Percentiles rank a stretch among this genome's conserved stretches.
These are phyloP conservation scores for Eutrema heterophyllum DNA, from an alignment of 345 rosid genomes.

Conservation along the genomic window DNA sequence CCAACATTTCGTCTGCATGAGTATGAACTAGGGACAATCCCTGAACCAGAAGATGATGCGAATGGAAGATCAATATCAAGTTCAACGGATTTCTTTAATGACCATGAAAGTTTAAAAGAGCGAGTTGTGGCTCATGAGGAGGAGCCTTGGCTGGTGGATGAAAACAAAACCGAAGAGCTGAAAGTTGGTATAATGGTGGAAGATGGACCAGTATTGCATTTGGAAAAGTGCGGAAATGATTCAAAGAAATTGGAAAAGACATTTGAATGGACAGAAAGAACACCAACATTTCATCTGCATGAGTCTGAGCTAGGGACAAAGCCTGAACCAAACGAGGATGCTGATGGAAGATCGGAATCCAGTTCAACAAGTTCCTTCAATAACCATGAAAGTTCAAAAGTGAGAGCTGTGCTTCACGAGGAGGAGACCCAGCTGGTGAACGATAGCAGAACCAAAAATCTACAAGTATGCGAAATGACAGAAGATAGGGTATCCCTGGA, in stretches of 20 bases:
- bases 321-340: constrained; percentile 1
- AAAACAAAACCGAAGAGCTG: not conserved
- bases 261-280: constrained; percentile 5
- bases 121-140: not conserved
- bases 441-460: not conserved
- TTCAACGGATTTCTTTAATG: not conserved
- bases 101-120: constrained; percentile 1
- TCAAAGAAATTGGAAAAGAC: not conserved
- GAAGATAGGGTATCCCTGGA: not conserved
- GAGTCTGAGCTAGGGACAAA: constrained; percentile 4
- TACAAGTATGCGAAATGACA: not conserved
- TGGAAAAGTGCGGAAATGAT: not conserved
- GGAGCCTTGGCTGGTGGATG: constrained; percentile 13
- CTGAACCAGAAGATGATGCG: not conserved
- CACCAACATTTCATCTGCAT: constrained; percentile 8
- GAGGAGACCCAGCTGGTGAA: not conserved
- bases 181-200: not conserved
- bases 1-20: constrained; percentile 15
- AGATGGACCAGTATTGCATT: not conserved
- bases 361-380: not conserved
- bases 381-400: not conserved
- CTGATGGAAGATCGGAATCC: not conserved
- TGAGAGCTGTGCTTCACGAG: not conserved
- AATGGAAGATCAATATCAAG: not conserved
- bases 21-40: not conserved